Evolutionary conservation across 169 alveolate genomes (phyloP), one percentile per base, ranked within the genome.

Genomic region (Amoebophrya sp.): DNA sequence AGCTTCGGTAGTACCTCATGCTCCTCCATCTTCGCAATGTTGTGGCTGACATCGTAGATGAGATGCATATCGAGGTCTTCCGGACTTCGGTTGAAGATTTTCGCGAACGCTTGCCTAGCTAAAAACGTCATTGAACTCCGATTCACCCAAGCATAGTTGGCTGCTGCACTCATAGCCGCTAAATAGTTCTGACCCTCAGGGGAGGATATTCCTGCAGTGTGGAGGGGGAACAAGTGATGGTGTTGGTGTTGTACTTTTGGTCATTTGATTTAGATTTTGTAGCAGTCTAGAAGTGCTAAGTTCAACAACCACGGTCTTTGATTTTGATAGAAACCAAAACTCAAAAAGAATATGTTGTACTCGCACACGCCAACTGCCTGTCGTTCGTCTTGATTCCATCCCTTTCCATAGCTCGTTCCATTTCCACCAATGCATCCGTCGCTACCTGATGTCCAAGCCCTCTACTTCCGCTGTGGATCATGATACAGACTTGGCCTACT

Each of bases 111-210:
- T 90, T 93, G 95, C 0, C 96, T 92, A n/a, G 94, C 94, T 89
- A 95, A 41, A 92, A 94, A 94, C 0, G 96, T 92, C 92, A 95
- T 93, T 76, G 95, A 89, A 36, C 95, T 89, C 89, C 98, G 94
- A 92, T 97, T 97, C 78, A 97, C 98, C 98, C 98, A 97, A 41
- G 98, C 98, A 92, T 95, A 97, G 95, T 97, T 97, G 41, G 98
- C 96, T 34, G 98, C 98, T 0, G 98, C 96, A 0, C 97, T 95
- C 98, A 97, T 97, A 12, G 97, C 97, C 65, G 94, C 95, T 41
- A 96, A 92, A 92, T 96, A 96, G 92, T 95, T 95, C 93, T 95
- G 94, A 76, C 98, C 98, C 94, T 95, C 97, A 54, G 91, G 93
- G 41, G 91, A 65, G 89, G 2, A 26, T 6, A 65, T 65, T 10